A percentile compares a stretch with the other conserved stretches of the same genome.
phyloP scores from a whole-genome alignment of 1,284 basidiomycete species.

The Pseudozyma hubeiensis region DNA sequence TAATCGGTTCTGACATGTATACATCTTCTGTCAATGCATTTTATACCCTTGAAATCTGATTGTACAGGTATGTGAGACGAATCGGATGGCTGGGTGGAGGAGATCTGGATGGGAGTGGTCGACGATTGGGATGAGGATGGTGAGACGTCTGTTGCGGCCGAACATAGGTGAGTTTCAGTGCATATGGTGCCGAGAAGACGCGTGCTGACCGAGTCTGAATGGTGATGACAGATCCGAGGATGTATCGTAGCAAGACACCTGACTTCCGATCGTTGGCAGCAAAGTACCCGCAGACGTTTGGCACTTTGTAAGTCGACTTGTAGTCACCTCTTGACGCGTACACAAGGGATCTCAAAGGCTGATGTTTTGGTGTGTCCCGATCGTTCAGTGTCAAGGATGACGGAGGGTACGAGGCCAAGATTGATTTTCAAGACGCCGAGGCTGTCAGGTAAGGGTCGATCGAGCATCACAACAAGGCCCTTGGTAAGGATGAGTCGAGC shows the following conservation, averaged over 20 bases:
- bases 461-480: no score
- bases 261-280: slow-evolving; percentile 28
- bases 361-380: no score
- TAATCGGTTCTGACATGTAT: slow-evolving; percentile 3
- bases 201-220: background rate
- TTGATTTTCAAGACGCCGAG: slow-evolving; percentile 40
- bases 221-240: slow-evolving; percentile 18
- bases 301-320: slow-evolving; percentile 16
- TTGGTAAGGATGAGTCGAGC: background rate
- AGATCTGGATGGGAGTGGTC: background rate
- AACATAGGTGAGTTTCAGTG: slow-evolving; percentile 16
- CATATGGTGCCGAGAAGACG: background rate
- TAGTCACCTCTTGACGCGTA: no score
- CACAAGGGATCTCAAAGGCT: background rate
- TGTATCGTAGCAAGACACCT: slow-evolving; percentile 19
- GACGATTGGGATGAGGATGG: background rate
- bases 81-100: background rate
- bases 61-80: background rate
- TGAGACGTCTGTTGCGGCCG: slow-evolving; percentile 3
- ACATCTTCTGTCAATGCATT: slow-evolving; percentile 4
- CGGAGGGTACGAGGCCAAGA: slow-evolving; percentile 40
- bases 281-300: slow-evolving; percentile 26
- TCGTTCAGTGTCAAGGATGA: slow-evolving; percentile 24
- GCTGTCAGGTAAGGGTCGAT: slow-evolving; percentile 32
- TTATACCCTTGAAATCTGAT: slow-evolving; percentile 12